Evolutionary conservation across 306 rosid species (phyloP).

Genomic region (Sesbania bispinosa): DNA sequence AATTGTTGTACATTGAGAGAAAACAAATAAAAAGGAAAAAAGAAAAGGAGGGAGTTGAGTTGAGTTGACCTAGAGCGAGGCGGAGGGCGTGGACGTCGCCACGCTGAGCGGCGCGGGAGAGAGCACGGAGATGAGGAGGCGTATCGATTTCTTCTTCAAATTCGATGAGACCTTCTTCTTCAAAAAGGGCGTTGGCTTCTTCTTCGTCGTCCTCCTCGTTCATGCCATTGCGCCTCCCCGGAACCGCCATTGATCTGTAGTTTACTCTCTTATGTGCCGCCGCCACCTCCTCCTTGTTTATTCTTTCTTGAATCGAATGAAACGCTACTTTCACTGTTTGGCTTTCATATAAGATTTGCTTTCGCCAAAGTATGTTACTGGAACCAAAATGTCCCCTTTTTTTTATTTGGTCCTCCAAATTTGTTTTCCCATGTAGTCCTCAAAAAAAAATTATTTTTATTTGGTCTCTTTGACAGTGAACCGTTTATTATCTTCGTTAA

Average conservation of each 20-base stretch:
- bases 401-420: no score
- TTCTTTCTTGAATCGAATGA: no score
- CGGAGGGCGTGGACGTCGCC: constrained; percentile 67
- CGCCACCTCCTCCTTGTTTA: no score
- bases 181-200: constrained; percentile 70
- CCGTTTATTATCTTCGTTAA: no score
- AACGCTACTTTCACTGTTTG: no score
- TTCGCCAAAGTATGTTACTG: no score
- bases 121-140: constrained; percentile 80
- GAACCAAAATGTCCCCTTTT: no score
- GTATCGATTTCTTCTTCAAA: constrained; percentile 34
- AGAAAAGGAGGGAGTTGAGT: neutral
- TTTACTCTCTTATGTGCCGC: neutral
- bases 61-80: constrained; percentile 59
- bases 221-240: constrained; percentile 67
- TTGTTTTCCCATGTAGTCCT: no score
- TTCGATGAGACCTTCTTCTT: constrained; percentile 47
- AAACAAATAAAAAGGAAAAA: neutral
- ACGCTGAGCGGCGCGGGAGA: constrained; percentile 53
- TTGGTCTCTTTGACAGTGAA: no score
- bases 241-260: constrained; percentile 63
- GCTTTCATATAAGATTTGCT: no score
- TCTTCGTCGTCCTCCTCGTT: constrained; percentile 64
- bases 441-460: no score
- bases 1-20: neutral